Evolutionary conservation across 1,139 yeast genomes (phyloP).

Genomic region (Scheffersomyces titani): DNA sequence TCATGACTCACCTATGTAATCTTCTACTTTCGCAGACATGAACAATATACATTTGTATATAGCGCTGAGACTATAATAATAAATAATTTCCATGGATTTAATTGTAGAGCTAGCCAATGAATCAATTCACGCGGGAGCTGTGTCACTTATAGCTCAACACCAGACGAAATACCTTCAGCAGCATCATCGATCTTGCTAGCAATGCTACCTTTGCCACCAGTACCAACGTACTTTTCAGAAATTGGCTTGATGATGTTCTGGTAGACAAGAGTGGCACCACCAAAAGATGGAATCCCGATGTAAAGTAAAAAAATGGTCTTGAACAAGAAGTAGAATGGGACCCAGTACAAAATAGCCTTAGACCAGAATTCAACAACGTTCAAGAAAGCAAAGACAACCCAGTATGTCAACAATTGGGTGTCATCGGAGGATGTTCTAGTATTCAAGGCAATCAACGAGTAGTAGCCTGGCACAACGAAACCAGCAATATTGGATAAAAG

Average conservation of each 20-base stretch:
- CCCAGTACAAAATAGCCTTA: conserved; percentile 85
- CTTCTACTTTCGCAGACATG: background rate
- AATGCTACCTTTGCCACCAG: conserved; percentile 17
- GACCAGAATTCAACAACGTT: conserved; percentile 96
- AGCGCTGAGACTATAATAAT: background rate
- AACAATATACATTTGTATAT: background rate
- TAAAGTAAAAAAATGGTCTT: conserved; percentile 87
- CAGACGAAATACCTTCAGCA: conserved; percentile 53
- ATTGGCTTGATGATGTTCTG: conserved; percentile 66
- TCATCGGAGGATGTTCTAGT: conserved; percentile 71
- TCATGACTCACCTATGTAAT: background rate
- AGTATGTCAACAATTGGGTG: conserved; percentile 84
- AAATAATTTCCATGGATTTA: background rate
- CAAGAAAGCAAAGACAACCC: conserved; percentile 95
- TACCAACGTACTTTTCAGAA: conserved; percentile 56
- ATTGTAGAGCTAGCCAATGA: background rate
- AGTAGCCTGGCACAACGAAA: conserved; percentile 86
- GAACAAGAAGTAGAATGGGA: conserved; percentile 94
- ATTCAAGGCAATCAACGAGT: conserved; percentile 81
- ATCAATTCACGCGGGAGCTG: background rate
- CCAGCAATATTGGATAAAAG: conserved; percentile 91
- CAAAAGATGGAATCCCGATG: conserved; percentile 83
- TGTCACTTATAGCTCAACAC: conserved; percentile 31
- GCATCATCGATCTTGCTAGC: conserved; percentile 42
- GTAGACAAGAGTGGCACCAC: conserved; percentile 82